Percentiles rank a stretch among this genome's conserved stretches.
Evolutionary conservation across 768 basidiomycete species (phyloP).

Genomic region (Tricholoma matsutake): DNA sequence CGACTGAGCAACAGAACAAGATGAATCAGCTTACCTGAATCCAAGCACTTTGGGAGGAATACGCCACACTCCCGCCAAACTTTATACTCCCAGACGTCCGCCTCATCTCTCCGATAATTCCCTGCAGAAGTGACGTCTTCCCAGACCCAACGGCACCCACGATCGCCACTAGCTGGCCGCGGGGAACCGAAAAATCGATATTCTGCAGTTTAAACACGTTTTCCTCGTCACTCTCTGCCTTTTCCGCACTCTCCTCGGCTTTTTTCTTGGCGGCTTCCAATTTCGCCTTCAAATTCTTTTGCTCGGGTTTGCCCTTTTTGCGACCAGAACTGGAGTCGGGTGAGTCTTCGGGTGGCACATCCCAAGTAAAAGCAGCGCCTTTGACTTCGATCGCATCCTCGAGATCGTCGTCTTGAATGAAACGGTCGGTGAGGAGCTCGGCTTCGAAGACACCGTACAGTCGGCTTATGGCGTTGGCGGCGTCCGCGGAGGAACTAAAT

Average conservation of each 20-base stretch:
- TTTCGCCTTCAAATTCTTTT: constrained; percentile 17
- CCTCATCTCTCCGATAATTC: constrained; percentile 82
- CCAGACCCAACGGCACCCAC: constrained; percentile 80
- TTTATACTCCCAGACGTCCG: constrained; percentile 58
- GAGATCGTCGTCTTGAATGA: constrained; percentile 49
- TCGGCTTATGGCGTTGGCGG: constrained; percentile 73
- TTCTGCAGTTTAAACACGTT: constrained; percentile 61
- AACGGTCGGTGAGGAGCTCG: constrained; percentile 63
- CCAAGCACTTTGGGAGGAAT: constrained; percentile 89
- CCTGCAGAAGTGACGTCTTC: constrained; percentile 70
- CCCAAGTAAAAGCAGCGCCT: constrained; percentile 83
- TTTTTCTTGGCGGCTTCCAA: constrained; percentile 31
- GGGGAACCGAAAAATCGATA: constrained; percentile 65
- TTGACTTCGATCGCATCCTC: constrained; percentile 65
- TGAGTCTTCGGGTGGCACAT: constrained; percentile 49
- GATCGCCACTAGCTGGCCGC: constrained; percentile 78
- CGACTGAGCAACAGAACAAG: constrained; percentile 3
- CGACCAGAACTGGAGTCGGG: constrained; percentile 35
- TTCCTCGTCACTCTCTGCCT: constrained; percentile 36
- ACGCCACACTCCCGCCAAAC: constrained; percentile 76
- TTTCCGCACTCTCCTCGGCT: constrained; percentile 19
- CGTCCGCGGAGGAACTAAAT: constrained; percentile 81
- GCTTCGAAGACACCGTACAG: constrained; percentile 82
- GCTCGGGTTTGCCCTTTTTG: constrained; percentile 28
- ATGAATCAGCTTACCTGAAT: constrained; percentile 55